These are phyloP conservation scores for Berberis thunbergii DNA, from an alignment of 164 flowering plant genomes.

Conservation along the genomic window DNA sequence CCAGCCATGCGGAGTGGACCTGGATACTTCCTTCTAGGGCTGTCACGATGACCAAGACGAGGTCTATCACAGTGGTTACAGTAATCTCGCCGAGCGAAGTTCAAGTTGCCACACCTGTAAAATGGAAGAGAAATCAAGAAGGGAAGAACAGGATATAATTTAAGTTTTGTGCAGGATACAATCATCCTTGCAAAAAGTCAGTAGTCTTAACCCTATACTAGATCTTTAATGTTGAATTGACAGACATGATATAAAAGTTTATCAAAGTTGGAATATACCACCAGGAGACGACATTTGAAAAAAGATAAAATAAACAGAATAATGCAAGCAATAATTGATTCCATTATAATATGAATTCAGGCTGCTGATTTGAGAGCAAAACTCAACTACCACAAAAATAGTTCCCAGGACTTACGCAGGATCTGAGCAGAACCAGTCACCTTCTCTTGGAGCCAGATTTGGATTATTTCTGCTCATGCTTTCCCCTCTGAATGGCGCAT, in stretches of 20 bases:
- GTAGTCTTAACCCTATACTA: no score
- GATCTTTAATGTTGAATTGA: no score
- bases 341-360: no score
- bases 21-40: constrained; percentile 53
- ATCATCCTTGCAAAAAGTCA: no score
- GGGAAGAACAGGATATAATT: background rate
- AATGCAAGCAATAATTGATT: no score
- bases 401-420: constrained; percentile 47
- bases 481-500: constrained; percentile 48
- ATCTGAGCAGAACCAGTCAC: constrained; percentile 86
- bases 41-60: constrained; percentile 40
- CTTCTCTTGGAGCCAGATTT: constrained; percentile 88
- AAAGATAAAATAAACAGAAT: no score
- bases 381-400: background rate
- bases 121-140: background rate
- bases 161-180: no score
- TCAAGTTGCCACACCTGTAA: constrained; percentile 35
- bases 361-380: no score
- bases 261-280: no score
- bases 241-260: no score
- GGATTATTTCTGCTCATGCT: constrained; percentile 53
- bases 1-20: constrained; percentile 55
- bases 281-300: no score
- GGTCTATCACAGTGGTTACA: constrained; percentile 71
- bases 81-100: constrained; percentile 75